Conservation (phyloP, 768 basidiomycete genomes). For the Pleurotus ostreatus region DNA sequence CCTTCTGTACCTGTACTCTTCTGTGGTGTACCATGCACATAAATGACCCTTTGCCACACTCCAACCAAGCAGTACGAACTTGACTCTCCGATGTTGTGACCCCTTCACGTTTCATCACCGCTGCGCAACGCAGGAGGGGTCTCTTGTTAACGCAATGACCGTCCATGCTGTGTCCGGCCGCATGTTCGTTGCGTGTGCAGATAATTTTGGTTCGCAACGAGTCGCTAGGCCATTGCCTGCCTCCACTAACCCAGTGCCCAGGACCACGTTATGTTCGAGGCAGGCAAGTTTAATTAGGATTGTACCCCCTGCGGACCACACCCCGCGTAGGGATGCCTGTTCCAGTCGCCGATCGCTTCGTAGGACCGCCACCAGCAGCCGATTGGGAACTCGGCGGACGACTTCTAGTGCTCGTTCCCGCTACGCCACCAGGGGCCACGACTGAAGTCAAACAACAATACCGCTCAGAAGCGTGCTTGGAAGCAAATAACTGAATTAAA, state of each 20-base stretch:
- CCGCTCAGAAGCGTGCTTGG: not conserved
- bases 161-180: no score
- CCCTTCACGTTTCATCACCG: no score
- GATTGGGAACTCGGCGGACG: slow-evolving; percentile 3
- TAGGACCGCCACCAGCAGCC: not conserved
- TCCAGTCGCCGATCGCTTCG: slow-evolving; percentile 5
- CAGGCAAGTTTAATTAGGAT: not conserved
- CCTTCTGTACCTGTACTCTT: not conserved
- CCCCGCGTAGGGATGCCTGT: slow-evolving; percentile 8
- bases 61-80: no score
- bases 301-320: slow-evolving; percentile 5
- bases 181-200: no score
- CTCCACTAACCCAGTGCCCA: no score
- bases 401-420: slow-evolving; percentile 7
- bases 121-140: no score
- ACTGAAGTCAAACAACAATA: not conserved
- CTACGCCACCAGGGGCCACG: not conserved
- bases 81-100: no score
- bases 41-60: not conserved
- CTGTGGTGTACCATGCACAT: not conserved
- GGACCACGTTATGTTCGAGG: slow-evolving; percentile 8
- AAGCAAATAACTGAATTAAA: not conserved
- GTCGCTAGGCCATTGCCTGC: no score
- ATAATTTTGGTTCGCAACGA: no score
- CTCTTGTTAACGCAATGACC: no score